Base-by-base conservation (phyloP, 176 grass and related monocot species). In the Phragmites australis region DNA sequence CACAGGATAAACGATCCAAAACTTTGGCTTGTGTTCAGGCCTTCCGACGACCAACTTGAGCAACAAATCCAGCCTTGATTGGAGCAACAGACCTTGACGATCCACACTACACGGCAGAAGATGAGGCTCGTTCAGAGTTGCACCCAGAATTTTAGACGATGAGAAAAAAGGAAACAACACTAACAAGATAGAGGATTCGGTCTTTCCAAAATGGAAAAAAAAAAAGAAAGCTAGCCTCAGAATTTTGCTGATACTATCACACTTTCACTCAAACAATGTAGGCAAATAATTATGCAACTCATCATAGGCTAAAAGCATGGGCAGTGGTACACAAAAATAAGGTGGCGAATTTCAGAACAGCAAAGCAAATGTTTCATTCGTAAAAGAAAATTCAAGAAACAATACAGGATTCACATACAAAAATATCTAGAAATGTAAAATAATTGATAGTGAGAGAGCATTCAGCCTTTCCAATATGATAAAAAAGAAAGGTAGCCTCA, bases 61-160 rank as follows among this genome's bases (percentile, higher is more conserved):
- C 90, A n/a, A 94, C 82, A 40, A 87, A 94, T 55, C 95, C 83
- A 89, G 84, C 75, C 62, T 84, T 94, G 68, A 93, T 98, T 19
- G 90, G 87, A 29, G 86, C 86, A 13, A 98, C 95, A 3, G 95
- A 87, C 48, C 90, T 89, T 62, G 92, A 88, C 11, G 90, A 94
- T 19, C 95, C 95, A 93, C 95, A 94, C 95, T 93, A 45, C 46
- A 82, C 9, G 78, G 18, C 65, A 49, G 57, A 79, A 23, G 70
- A 55, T 62, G 27, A 46, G n/a, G 26, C 17, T 54, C 16, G 25
- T 47, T 74, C 19, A 86, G 41, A 49, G 25, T 55, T 64, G 56
- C 21, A 70, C 14, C 15, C 16, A 72, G 64, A 66, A 25, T 59
- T 19, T 18, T 40, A 14, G 27, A 9, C 48, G 13, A 21, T 59